Evolutionary conservation across 2,329 filamentous ascomycete species (phyloP).

Genomic region (Lecanicillium sp.): DNA sequence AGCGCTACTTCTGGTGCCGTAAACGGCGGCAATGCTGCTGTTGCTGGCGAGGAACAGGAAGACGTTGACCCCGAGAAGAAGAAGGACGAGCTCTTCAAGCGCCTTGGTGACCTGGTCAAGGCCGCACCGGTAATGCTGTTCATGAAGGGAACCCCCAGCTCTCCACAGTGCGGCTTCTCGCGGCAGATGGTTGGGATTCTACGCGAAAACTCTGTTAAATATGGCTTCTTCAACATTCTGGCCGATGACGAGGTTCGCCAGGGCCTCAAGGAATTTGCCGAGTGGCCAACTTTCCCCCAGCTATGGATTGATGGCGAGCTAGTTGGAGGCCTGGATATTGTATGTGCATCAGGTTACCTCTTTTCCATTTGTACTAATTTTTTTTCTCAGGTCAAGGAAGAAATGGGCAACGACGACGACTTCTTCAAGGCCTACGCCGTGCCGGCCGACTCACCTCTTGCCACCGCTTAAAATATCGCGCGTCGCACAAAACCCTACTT

Average conservation of each 20-base stretch:
- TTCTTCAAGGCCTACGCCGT: slow-evolving; percentile 70
- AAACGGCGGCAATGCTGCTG: slow-evolving; percentile 29
- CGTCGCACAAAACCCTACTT: too few relatives aligned
- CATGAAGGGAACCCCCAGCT: slow-evolving; percentile 91
- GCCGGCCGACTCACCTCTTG: too few relatives aligned
- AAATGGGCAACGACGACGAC: slow-evolving; percentile 72
- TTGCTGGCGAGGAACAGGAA: slow-evolving; percentile 36
- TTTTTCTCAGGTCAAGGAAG: slow-evolving; percentile 71
- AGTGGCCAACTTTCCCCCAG: slow-evolving; percentile 97
- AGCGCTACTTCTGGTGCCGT: slow-evolving; percentile 22
- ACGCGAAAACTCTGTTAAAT: slow-evolving; percentile 84
- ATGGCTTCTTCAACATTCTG: slow-evolving; percentile 98
- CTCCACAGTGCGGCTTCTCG: slow-evolving; percentile 88
- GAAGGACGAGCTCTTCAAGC: slow-evolving; percentile 78
- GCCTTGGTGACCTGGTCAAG: slow-evolving; percentile 79
- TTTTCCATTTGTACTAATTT: slow-evolving; percentile 4
- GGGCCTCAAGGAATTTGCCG: slow-evolving; percentile 93
- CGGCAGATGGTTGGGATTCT: slow-evolving; percentile 80
- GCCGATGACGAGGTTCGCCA: slow-evolving; percentile 96
- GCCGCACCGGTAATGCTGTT: slow-evolving; percentile 97
- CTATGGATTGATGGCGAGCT: slow-evolving; percentile 87
- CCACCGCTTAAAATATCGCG: too few relatives aligned
- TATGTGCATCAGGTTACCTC: slow-evolving; percentile 39
- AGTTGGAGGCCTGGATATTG: slow-evolving; percentile 90
- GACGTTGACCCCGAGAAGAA: slow-evolving; percentile 44